Percentiles rank a stretch among this genome's conserved stretches.
phyloP scores from a whole-genome alignment of 208 protist genomes.

The Wallacemonas sp. region DNA sequence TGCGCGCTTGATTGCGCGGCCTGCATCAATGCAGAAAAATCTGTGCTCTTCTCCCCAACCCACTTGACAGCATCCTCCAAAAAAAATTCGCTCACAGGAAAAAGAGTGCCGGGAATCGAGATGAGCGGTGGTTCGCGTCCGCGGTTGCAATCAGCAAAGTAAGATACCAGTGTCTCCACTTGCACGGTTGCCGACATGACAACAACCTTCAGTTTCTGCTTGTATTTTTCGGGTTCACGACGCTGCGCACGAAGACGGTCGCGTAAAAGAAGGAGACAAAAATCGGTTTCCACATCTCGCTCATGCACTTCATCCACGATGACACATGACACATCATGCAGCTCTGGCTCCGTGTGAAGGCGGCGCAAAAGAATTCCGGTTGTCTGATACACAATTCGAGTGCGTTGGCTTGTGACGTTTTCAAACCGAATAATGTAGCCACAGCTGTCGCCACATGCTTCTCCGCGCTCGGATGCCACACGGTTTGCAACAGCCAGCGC shows the following conservation, averaged over 20 bases:
- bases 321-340: conserved; percentile 81
- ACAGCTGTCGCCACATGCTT: conserved; percentile 81
- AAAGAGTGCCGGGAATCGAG: conserved; percentile 83
- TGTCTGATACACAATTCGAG: conserved; percentile 98
- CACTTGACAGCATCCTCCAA: conserved; percentile 81
- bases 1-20: neutral
- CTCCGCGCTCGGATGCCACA: conserved; percentile 84
- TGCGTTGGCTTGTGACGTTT: conserved; percentile 71
- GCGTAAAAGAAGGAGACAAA: conserved; percentile 74
- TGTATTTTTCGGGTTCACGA: conserved; percentile 33
- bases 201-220: conserved; percentile 93
- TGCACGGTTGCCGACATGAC: conserved; percentile 96
- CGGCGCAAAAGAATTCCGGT: conserved; percentile 98
- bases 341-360: conserved; percentile 91
- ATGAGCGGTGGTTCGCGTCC: conserved; percentile 48
- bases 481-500: conserved; percentile 90
- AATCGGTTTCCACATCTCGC: conserved; percentile 84
- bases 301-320: conserved; percentile 91
- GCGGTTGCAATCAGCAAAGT: conserved; percentile 52
- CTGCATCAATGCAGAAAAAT: conserved; percentile 10
- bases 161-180: conserved; percentile 66
- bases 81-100: conserved; percentile 83
- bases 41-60: conserved; percentile 17
- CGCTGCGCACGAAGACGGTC: conserved; percentile 64
- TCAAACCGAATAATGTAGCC: conserved; percentile 92